phyloP scores from a whole-genome alignment of 108 stramenopile species.

The Cyclotella sp. region DNA sequence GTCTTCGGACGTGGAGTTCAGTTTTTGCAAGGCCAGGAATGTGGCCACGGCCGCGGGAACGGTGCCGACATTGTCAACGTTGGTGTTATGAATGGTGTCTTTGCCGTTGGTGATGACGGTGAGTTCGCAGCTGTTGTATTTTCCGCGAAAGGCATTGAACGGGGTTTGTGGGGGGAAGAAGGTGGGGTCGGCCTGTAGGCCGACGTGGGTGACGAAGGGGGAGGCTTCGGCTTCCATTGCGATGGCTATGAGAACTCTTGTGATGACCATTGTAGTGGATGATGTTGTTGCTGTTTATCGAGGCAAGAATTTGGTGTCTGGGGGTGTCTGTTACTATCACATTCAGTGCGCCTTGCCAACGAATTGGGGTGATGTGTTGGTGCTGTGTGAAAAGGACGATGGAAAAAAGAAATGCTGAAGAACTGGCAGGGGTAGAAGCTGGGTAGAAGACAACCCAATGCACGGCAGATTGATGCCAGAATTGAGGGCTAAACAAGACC shows the following conservation, averaged over 20 bases:
- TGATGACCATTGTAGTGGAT: constrained; percentile 27
- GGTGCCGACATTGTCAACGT: constrained; percentile 95
- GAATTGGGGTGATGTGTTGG: too few species aligned
- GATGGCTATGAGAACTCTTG: constrained; percentile 78
- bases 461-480: too few species aligned
- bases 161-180: constrained; percentile 85
- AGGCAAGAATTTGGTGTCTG: too few species aligned
- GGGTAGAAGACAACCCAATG: too few species aligned
- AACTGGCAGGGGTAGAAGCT: too few species aligned
- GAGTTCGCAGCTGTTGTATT: constrained; percentile 77
- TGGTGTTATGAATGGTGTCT: constrained; percentile 78
- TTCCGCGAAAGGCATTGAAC: constrained; percentile 83
- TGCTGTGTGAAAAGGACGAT: too few species aligned
- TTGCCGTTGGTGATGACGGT: constrained; percentile 94
- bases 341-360: too few species aligned
- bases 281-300: neutral
- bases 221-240: constrained; percentile 96
- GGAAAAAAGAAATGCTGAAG: too few species aligned
- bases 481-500: too few species aligned
- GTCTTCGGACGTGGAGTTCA: constrained; percentile 24
- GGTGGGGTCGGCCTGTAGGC: constrained; percentile 57
- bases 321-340: too few species aligned
- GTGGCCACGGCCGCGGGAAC: constrained; percentile 85
- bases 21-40: constrained; percentile 77
- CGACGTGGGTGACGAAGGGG: constrained; percentile 86